Conservation (phyloP, 179 eudicot species). For the Heliamphora pulchella region DNA sequence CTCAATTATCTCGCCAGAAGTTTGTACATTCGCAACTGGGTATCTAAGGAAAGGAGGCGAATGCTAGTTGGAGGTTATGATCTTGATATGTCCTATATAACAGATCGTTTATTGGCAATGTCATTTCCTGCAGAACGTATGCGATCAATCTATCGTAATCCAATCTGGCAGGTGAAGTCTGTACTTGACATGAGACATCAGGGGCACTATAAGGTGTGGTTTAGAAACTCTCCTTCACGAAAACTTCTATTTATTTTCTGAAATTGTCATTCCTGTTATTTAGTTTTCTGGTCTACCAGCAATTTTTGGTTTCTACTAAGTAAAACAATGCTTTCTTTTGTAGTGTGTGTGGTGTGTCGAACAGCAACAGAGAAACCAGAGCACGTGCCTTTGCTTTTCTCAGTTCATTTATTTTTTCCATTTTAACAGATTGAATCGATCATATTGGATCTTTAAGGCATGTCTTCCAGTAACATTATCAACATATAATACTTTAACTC, state of each 20-base stretch:
- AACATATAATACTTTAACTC: no score
- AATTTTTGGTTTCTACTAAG: background rate
- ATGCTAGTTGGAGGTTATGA: conserved; percentile 63
- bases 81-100: conserved; percentile 63
- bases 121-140: conserved; percentile 63
- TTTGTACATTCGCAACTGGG: conserved; percentile 47
- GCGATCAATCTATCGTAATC: conserved; percentile 60
- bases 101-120: conserved; percentile 56
- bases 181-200: conserved; percentile 55
- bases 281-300: background rate
- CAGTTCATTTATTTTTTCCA: background rate
- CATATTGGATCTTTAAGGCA: background rate
- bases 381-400: background rate
- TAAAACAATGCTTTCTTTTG: background rate
- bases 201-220: conserved; percentile 44
- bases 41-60: conserved; percentile 55
- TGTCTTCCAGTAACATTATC: background rate
- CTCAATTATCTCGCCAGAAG: conserved; percentile 36
- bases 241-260: background rate
- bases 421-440: background rate
- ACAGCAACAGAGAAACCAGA: background rate
- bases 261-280: background rate
- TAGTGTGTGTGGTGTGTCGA: background rate
- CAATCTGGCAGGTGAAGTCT: conserved; percentile 61
- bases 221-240: background rate